Conservation (phyloP, 805 yeast species). For the Pachysolen tannophilus region DNA sequence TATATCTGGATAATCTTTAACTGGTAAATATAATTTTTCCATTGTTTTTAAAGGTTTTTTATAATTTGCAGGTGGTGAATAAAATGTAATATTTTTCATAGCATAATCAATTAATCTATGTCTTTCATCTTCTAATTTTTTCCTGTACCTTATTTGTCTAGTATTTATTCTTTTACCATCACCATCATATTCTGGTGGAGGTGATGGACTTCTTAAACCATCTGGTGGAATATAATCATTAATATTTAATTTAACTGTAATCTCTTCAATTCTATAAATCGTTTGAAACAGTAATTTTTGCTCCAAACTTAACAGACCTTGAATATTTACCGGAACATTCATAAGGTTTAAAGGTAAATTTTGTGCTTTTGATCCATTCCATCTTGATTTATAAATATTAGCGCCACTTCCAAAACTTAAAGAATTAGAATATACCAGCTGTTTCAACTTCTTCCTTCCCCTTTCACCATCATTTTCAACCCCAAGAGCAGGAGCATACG, state of each 20-base stretch:
- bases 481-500: too few species aligned
- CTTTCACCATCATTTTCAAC: too few species aligned
- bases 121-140: conserved; percentile 69
- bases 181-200: conserved; percentile 85
- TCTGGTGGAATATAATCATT: conserved; percentile 43
- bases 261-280: conserved; percentile 71
- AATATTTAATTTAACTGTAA: conserved; percentile 50
- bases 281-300: conserved; percentile 72
- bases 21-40: conserved; percentile 83
- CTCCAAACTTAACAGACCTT: conserved; percentile 56
- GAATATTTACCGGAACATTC: conserved; percentile 31
- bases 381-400: conserved; percentile 1
- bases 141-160: conserved; percentile 56
- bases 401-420: background rate
- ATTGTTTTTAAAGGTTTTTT: conserved; percentile 57
- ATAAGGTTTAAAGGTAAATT: conserved; percentile 6
- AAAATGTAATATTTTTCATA: conserved; percentile 63
- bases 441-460: too few species aligned
- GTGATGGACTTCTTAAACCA: conserved; percentile 64
- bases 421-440: too few species aligned
- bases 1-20: conserved; percentile 79
- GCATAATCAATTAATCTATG: conserved; percentile 73
- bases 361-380: conserved; percentile 2
- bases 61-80: conserved; percentile 74
- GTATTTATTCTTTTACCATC: conserved; percentile 83